Conservation (phyloP, 306 rosid genomes). For the Lotus japonicus region DNA sequence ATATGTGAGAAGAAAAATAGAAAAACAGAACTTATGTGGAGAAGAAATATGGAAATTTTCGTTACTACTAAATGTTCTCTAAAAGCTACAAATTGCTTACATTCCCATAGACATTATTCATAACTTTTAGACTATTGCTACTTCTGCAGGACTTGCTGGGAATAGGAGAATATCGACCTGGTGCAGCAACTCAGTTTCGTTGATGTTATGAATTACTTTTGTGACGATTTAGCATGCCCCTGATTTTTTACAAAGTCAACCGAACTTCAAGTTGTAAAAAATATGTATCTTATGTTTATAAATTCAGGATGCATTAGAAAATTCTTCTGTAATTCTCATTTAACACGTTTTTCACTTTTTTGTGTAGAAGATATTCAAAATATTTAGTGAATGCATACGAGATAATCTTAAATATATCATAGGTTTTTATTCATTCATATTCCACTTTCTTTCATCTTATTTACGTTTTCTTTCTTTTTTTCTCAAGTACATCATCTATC, state of each 20-base stretch:
- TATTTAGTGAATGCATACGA: too few species aligned
- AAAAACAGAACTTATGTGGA: not conserved
- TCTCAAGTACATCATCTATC: too few species aligned
- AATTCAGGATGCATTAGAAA: not conserved
- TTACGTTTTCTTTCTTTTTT: too few species aligned
- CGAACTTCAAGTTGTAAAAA: not conserved
- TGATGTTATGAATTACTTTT: slow-evolving; percentile 14
- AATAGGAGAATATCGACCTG: slow-evolving; percentile 86
- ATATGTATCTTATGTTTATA: not conserved
- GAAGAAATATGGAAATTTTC: not conserved
- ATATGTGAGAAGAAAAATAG: not conserved
- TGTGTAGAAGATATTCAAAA: not conserved
- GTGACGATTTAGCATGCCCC: not conserved
- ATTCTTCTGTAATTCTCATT: not conserved
- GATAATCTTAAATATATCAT: too few species aligned
- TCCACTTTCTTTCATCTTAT: too few species aligned
- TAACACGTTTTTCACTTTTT: not conserved
- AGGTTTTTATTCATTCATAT: too few species aligned
- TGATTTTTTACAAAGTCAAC: not conserved
- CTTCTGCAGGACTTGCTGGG: slow-evolving; percentile 79
- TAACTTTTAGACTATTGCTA: not conserved
- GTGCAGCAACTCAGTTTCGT: slow-evolving; percentile 44
- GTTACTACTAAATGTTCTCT: not conserved
- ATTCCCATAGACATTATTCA: not conserved
- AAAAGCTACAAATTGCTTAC: not conserved